Evolutionary conservation across 2,329 filamentous ascomycete genomes (phyloP).

Genomic region (Trichoderma sp.): DNA sequence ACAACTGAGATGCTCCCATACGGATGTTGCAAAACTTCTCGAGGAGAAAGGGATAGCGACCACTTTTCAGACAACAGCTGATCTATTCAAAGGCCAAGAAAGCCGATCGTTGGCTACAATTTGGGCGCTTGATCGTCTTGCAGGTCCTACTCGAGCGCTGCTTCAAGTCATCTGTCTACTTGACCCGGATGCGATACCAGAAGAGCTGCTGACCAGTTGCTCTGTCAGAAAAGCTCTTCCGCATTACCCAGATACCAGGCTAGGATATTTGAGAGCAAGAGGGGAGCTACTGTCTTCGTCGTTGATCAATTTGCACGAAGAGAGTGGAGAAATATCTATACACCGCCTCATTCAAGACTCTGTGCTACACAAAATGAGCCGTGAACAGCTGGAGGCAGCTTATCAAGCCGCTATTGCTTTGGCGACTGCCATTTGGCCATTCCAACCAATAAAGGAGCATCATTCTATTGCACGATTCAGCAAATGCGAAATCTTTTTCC

Average conservation of each 20-base stretch:
- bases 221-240: neutral
- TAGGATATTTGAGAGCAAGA: neutral
- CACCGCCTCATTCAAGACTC: neutral
- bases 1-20: neutral
- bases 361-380: neutral
- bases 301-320: neutral
- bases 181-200: slow-evolving; percentile 1
- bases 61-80: neutral
- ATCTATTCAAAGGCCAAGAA: neutral
- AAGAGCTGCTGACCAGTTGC: neutral
- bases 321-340: neutral
- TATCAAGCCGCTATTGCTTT: neutral
- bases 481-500: neutral
- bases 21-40: neutral
- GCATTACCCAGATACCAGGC: neutral
- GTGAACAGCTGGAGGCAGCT: neutral
- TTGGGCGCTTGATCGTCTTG: neutral
- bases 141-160: neutral
- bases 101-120: neutral
- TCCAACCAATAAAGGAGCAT: neutral
- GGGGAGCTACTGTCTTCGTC: neutral
- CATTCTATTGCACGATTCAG: neutral
- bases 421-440: neutral
- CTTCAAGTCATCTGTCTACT: slow-evolving; percentile 7
- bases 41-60: neutral